Percentiles rank a stretch among this genome's conserved stretches.
phyloP scores from a whole-genome alignment of 345 rosid species.

The Salix koriyanagi region DNA sequence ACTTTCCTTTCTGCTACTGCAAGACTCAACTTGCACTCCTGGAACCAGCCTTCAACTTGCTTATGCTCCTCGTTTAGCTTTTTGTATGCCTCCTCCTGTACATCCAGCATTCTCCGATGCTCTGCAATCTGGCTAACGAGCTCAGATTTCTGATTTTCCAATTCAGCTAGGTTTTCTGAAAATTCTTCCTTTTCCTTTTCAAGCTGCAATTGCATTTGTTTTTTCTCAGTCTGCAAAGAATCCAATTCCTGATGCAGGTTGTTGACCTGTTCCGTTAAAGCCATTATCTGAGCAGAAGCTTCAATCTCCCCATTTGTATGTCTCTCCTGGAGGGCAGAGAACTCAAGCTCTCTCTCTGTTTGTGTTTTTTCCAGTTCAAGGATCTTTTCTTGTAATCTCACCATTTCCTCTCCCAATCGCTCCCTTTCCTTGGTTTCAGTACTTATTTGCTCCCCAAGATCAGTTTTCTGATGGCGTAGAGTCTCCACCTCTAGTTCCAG shows the following conservation, averaged over 20 bases:
- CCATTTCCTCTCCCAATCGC: slow-evolving; percentile 19
- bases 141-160: slow-evolving; percentile 41
- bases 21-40: slow-evolving; percentile 20
- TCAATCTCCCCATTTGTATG: slow-evolving; percentile 34
- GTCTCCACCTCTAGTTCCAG: slow-evolving; percentile 24
- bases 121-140: slow-evolving; percentile 37
- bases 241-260: slow-evolving; percentile 50
- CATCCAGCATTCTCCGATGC: slow-evolving; percentile 41
- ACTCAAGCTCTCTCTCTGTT: slow-evolving; percentile 40
- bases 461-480: slow-evolving; percentile 17
- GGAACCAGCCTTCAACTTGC: slow-evolving; percentile 26
- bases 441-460: slow-evolving; percentile 26
- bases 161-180: slow-evolving; percentile 30
- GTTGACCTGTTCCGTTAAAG: slow-evolving; percentile 37
- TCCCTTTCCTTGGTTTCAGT: slow-evolving; percentile 14
- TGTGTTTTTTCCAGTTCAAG: slow-evolving; percentile 31
- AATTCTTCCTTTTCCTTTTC: slow-evolving; percentile 52
- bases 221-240: slow-evolving; percentile 39
- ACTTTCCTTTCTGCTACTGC: slow-evolving; percentile 24
- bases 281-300: slow-evolving; percentile 40
- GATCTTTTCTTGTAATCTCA: slow-evolving; percentile 29
- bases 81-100: slow-evolving; percentile 40
- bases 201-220: slow-evolving; percentile 37
- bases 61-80: slow-evolving; percentile 48
- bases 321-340: slow-evolving; percentile 40